Evolutionary conservation across 2,329 filamentous ascomycete genomes (phyloP).

Genomic region (Colletotrichum higginsianum): DNA sequence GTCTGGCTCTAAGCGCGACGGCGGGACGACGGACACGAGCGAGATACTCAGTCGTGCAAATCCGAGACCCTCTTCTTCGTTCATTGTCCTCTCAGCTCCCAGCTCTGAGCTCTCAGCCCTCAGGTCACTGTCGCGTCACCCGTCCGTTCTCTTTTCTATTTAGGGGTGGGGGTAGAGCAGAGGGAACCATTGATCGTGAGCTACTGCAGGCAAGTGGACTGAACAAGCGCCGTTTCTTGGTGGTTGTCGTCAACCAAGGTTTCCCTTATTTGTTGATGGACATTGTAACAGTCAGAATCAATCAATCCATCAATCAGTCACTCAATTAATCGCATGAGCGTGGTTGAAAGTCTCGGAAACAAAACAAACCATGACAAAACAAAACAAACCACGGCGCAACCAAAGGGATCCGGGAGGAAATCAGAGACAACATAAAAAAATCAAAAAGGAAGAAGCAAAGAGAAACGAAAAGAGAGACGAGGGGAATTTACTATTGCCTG

Average conservation of each 20-base stretch:
- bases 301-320: too few relatives aligned
- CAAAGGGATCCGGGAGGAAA: not conserved
- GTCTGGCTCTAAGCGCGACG: constrained; percentile 18
- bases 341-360: not conserved
- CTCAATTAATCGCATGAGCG: not conserved
- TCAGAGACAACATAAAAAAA: too few relatives aligned
- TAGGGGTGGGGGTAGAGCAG: too few relatives aligned
- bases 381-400: not conserved
- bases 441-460: too few relatives aligned
- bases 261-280: not conserved
- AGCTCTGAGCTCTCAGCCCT: too few relatives aligned
- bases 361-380: not conserved
- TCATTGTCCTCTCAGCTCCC: constrained; percentile 7
- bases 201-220: not conserved
- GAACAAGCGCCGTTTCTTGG: not conserved
- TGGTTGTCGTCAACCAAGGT: not conserved
- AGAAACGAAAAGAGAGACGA: too few relatives aligned
- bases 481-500: too few relatives aligned
- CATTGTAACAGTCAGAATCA: not conserved
- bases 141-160: not conserved
- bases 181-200: not conserved
- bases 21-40: constrained; percentile 15
- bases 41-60: constrained; percentile 8
- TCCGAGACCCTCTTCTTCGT: constrained; percentile 2
- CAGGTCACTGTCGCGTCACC: not conserved